phyloP scores from a whole-genome alignment of 169 alveolate species.

The Miamiensis avidus region DNA sequence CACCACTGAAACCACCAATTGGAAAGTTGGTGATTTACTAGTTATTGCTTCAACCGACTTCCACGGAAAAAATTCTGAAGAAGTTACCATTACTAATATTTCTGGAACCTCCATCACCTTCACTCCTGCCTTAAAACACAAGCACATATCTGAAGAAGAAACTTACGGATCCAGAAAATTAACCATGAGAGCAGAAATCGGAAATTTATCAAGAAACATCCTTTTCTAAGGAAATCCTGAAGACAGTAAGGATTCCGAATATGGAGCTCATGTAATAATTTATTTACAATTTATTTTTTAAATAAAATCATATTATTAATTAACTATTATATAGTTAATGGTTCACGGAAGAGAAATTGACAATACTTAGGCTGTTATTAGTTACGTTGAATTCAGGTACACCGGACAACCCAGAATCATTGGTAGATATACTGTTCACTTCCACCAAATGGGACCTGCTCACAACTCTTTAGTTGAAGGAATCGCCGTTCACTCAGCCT shows the following conservation, averaged over 20 bases:
- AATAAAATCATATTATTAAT: too few relatives aligned
- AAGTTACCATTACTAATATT: constrained; percentile 31
- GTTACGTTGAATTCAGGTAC: constrained; percentile 54
- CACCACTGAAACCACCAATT: constrained; percentile 54
- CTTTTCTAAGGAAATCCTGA: constrained; percentile 62
- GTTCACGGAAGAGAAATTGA: constrained; percentile 59
- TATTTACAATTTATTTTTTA: too few relatives aligned
- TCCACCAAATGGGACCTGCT: constrained; percentile 70
- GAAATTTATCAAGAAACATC: constrained; percentile 64
- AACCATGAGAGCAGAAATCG: constrained; percentile 77
- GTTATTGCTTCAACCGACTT: constrained; percentile 65
- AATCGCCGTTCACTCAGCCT: constrained; percentile 61
- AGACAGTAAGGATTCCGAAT: constrained; percentile 26
- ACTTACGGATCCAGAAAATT: constrained; percentile 40
- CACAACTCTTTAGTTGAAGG: constrained; percentile 59
- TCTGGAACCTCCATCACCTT: constrained; percentile 26
- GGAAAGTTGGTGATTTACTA: constrained; percentile 73
- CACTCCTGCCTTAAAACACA: constrained; percentile 31
- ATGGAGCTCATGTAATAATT: too few relatives aligned
- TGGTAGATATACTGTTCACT: constrained; percentile 79
- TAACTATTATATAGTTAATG: too few relatives aligned
- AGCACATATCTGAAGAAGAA: constrained; percentile 59
- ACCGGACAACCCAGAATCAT: constrained; percentile 70
- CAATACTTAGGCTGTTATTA: constrained; percentile 58
- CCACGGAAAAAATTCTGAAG: constrained; percentile 58